Base-by-base conservation (phyloP, 73 alveolate genomes). In the Urostyla sp. region DNA sequence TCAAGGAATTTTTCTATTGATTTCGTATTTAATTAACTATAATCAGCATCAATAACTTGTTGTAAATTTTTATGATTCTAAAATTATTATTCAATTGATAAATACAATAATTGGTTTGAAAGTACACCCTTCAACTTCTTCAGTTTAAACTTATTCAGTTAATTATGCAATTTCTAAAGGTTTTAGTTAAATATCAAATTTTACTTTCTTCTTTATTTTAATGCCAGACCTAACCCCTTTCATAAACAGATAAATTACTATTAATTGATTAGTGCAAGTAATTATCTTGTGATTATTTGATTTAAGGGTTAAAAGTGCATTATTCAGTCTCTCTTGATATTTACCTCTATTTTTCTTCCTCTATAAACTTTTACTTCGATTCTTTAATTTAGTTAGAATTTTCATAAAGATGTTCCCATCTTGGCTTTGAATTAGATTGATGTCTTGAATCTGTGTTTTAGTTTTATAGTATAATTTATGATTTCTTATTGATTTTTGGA, bases 21-120 rank as follows among this genome's bases (percentile, higher is more conserved):
- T 69, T 48, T 69, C 8, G 83, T 69, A 37, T 69, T 69, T 46
- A 69, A 49, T 46, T 69, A 31, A 49, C 83, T 69, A 37, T 69
- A 69, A 24, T 69, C 83, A 20, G 60, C 69, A 27, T 69, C 26
- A 13, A 69, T 10, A 38, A 60, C 79, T 16, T 63, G 13, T 43
- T 63, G 61, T 16, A 20, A 63, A 8, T 63, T 4, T 16, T 63
- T 38, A 38, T 46, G 58, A 57, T 63, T 21, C 5, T 11, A 24
- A 63, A 11, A 4, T 5, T 13, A 59, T 37, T 20, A 63, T 21
- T 16, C n/a, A 63, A 43, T 6, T 13, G 15, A 6, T 2, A 63
- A 8, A 43, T 63, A 63, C 79, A 38, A 16, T 34, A 5, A 50
- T 63, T 63, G 79, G 79, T 5, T 63, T 4, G 23, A 63, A 63